Evolutionary conservation across 2,329 filamentous ascomycete species (phyloP).

Genomic region (Paramyrothecium roridum): DNA sequence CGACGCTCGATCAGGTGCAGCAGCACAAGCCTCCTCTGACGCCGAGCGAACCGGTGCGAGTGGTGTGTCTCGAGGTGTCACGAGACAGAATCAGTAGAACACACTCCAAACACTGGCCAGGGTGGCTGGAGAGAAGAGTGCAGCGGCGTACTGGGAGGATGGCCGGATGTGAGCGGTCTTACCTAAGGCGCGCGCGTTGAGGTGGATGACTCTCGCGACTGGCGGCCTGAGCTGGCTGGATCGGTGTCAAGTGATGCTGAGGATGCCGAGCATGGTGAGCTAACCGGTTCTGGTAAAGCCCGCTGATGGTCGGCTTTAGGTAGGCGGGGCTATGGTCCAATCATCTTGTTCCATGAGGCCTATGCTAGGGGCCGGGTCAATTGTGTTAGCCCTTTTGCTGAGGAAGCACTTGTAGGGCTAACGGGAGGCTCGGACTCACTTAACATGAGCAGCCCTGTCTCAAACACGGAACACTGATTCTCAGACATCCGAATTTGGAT

Average conservation of each 20-base stretch:
- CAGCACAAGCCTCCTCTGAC: conserved; percentile 5
- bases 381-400: no score
- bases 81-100: not conserved
- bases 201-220: conserved; percentile 12
- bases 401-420: no score
- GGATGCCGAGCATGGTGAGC: conserved; percentile 13
- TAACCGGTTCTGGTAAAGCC: conserved; percentile 26
- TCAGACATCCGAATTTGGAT: no score
- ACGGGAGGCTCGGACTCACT: no score
- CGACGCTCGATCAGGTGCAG: conserved; percentile 6
- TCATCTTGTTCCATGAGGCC: conserved; percentile 6
- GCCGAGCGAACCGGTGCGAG: not conserved
- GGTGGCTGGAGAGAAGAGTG: not conserved
- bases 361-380: not conserved
- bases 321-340: conserved; percentile 15
- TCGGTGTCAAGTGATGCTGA: conserved; percentile 25
- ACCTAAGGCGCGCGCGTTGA: conserved; percentile 22
- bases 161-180: conserved; percentile 21
- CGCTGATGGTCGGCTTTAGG: conserved; percentile 4
- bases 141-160: conserved; percentile 7
- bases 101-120: not conserved
- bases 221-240: conserved; percentile 24
- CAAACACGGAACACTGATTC: no score
- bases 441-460: no score
- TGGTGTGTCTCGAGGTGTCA: not conserved